Evolutionary conservation across 73 alveolate genomes (phyloP), one percentile per base, ranked within the genome.

Genomic region (Paramecium biaurelia): DNA sequence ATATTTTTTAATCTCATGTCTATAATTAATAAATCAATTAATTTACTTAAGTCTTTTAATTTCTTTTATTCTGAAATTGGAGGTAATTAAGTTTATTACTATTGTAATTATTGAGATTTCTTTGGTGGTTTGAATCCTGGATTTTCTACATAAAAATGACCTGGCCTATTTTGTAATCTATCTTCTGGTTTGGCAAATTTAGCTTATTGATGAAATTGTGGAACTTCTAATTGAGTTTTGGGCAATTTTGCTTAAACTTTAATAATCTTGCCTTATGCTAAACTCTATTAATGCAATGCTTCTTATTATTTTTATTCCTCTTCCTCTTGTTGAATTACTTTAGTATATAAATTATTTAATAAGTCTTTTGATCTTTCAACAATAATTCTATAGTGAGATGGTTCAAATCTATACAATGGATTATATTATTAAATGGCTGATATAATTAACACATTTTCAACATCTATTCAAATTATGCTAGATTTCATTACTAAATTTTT

Each of bases 321-420:
- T 9, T 70, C 87, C 41, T 89, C 94, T 15, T 76, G 37, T 70
- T 89, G 21, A 30, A 89, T 85, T 5, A 89, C 94, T 45, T 82
- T 89, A 18, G 76, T 45, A 32, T 89, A 89, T 12, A 89, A 34
- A 38, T 89, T 89, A 89, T 89, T 89, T 8, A 89, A 53, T 41
- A 89, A 72, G 24, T 89, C 94, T 53, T 89, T 89, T 12, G 94
- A 76, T 68, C 94, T 63, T 45, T 89, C 94, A 8, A 89, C 94
- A 14, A 89, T 89, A 2, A 89, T 89, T 70, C 94, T 35, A 58
- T 70, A 89, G 38, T 89, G 94, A 70, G 76, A 70, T 9, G 94
- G 92, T 38, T 89, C 94, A 70, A 89, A 89, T 72, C 74, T 89
- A 72, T 89, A 70, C 30, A 89, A 45, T 10, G 94, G 94, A 26